A percentile compares a stretch with the other conserved stretches of the same genome.
These are phyloP conservation scores for Capsicum rhomboideum DNA, from an alignment of 257 asterid genomes.

Conservation along the genomic window DNA sequence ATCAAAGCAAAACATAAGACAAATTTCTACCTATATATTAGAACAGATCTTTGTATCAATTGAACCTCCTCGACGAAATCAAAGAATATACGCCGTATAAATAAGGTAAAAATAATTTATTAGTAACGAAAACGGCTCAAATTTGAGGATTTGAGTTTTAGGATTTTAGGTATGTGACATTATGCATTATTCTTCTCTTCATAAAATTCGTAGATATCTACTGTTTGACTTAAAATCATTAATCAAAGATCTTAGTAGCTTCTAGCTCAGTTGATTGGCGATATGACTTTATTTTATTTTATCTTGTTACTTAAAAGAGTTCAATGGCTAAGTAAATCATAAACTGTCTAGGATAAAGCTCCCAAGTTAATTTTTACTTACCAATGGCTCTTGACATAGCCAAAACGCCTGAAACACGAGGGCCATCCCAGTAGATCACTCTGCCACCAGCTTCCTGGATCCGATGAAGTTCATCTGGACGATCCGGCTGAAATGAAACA, in stretches of 20 bases:
- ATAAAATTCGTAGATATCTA: too few species aligned
- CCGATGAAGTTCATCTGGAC: conserved; percentile 67
- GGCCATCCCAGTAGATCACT: conserved; percentile 70
- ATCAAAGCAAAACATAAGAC: neutral
- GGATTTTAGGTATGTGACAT: neutral
- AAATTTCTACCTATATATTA: neutral
- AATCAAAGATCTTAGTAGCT: too few species aligned
- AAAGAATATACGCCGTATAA: too few species aligned
- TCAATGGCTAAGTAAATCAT: too few species aligned
- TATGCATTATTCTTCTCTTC: too few species aligned
- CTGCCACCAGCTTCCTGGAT: conserved; percentile 74
- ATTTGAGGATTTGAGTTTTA: neutral
- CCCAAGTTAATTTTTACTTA: neutral
- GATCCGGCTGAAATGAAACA: conserved; percentile 48
- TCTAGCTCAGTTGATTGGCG: too few species aligned
- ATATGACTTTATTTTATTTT: too few species aligned
- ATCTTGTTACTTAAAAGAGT: too few species aligned
- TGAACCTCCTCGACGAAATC: too few species aligned
- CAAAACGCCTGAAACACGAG: conserved; percentile 73
- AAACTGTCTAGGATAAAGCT: neutral
- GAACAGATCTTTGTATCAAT: neutral
- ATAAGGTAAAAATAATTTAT: too few species aligned
- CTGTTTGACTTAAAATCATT: too few species aligned
- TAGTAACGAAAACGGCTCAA: neutral
- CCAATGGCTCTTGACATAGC: conserved; percentile 94